Percentiles rank a stretch among this genome's conserved stretches.
Conservation (phyloP, 139 green algal species). For the Trebouxia sp. region DNA sequence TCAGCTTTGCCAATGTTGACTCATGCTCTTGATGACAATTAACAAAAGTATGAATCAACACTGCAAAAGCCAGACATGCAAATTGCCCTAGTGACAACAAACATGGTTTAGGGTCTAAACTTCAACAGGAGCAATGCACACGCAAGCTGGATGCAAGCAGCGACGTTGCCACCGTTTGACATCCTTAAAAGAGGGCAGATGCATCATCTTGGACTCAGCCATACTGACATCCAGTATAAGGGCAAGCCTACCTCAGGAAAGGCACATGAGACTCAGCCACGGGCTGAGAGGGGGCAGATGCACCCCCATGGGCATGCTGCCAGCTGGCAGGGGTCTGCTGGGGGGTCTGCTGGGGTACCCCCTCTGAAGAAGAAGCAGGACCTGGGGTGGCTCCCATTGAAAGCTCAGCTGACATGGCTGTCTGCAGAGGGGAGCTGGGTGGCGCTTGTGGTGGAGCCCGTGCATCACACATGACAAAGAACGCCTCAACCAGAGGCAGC, state of each 20-base stretch:
- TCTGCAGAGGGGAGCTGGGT: conserved; percentile 15
- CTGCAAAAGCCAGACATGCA: too few relatives aligned
- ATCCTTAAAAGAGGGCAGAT: too few relatives aligned
- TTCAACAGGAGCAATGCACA: too few relatives aligned
- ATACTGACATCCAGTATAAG: too few relatives aligned
- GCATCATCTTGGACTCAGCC: too few relatives aligned
- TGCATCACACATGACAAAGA: conserved; percentile 83
- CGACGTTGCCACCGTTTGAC: too few relatives aligned
- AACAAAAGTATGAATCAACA: too few relatives aligned
- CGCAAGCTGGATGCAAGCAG: too few relatives aligned
- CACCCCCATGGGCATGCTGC: neutral
- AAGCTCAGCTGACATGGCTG: conserved; percentile 5
- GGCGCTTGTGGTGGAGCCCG: conserved; percentile 42
- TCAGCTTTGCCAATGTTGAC: too few relatives aligned
- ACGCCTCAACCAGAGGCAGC: conserved; percentile 89
- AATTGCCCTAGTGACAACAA: too few relatives aligned
- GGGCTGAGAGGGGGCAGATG: neutral
- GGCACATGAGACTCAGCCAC: conserved; percentile 22
- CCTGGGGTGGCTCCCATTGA: neutral
- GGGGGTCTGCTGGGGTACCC: neutral
- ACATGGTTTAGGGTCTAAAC: too few relatives aligned
- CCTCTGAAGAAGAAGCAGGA: neutral
- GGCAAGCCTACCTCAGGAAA: conserved; percentile 29
- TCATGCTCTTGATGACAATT: too few relatives aligned
- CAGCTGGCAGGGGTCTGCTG: conserved; percentile 18